Base-by-base conservation (phyloP, 371 early-diverging fungal species). In the Cokeromyces recurvatus region DNA sequence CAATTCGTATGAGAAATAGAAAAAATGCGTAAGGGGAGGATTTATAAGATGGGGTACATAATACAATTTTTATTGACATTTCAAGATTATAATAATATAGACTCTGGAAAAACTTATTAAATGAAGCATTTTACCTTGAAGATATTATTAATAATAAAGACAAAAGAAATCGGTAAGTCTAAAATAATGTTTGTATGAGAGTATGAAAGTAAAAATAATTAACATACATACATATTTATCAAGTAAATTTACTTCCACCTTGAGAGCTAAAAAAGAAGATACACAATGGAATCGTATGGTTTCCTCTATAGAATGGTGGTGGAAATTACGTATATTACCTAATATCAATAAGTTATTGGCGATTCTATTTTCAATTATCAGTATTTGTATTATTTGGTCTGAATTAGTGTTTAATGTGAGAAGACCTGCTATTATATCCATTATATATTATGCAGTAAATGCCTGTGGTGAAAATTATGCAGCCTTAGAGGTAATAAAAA, bases 381-480 rank as follows among this genome's bases (percentile, higher is more conserved):
- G 93, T 21, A 49, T 81, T 0, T 71, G 82, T 32, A 75, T 96
- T 14, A 71, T 96, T 15, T 95, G 95, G 94, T 93, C 93, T 5
- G 97, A 96, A 59, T 67, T 91, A 35, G 92, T 92, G 0, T 92
- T 94, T 57, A 83, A 83, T 42, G 60, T 85, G 16, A 38, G 62
- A 46, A 59, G 59, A 17, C 82, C 84, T 14, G 46, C 25, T 0
- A 66, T 76, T 5, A 41, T 84, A n/a, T 79, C 81, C 8, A 73
- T 85, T 40, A 74, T 81, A 35, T 78, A 69, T 5, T 53, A 79
- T 12, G 53, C 71, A 5, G 46, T 77, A 15, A 50, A 58, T 29
- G 57, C 74, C 41, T 62, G 57, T 56, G 66, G 75, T 23, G 37
- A 57, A 37, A 62, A 79, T 11, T 81, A 83, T 58, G 84, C 77